phyloP scores from a whole-genome alignment of 192 early-diverging fungal species.

The Linnemannia schmuckeri region DNA sequence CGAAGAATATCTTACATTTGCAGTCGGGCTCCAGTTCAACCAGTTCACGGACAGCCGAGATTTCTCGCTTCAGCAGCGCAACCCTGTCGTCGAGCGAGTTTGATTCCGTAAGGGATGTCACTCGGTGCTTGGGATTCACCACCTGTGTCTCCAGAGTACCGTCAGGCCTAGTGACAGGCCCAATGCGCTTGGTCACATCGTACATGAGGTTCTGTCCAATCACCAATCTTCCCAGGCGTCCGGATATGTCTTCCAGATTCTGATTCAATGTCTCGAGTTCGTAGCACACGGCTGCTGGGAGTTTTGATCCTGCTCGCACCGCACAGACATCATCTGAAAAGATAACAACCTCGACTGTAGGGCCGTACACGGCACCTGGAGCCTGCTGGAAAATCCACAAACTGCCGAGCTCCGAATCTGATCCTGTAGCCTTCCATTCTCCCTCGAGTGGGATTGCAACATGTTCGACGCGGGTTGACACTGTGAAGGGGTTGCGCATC shows the following conservation, averaged over 20 bases:
- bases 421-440: slow-evolving; percentile 52
- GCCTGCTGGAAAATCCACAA: slow-evolving; percentile 53
- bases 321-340: slow-evolving; percentile 40
- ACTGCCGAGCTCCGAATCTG: slow-evolving; percentile 29
- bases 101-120: slow-evolving; percentile 41
- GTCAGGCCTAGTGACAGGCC: slow-evolving; percentile 14
- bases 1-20: slow-evolving; percentile 71
- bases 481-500: slow-evolving; percentile 27
- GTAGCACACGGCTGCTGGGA: slow-evolving; percentile 34
- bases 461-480: slow-evolving; percentile 38
- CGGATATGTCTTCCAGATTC: slow-evolving; percentile 19
- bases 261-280: slow-evolving; percentile 44
- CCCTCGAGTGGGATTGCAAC: slow-evolving; percentile 25
- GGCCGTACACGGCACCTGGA: slow-evolving; percentile 22
- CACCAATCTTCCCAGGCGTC: slow-evolving; percentile 25
- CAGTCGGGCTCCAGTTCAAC: slow-evolving; percentile 84
- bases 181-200: slow-evolving; percentile 51
- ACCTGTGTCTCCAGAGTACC: slow-evolving; percentile 19
- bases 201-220: slow-evolving; percentile 49
- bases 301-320: slow-evolving; percentile 26
- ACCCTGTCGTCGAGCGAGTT: slow-evolving; percentile 42
- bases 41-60: slow-evolving; percentile 73
- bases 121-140: slow-evolving; percentile 11
- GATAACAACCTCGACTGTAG: slow-evolving; percentile 42
- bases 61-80: slow-evolving; percentile 68